These are phyloP conservation scores for Zygosaccharomyces gambellarensis DNA, from an alignment of 805 yeast species.

Conservation along the genomic window DNA sequence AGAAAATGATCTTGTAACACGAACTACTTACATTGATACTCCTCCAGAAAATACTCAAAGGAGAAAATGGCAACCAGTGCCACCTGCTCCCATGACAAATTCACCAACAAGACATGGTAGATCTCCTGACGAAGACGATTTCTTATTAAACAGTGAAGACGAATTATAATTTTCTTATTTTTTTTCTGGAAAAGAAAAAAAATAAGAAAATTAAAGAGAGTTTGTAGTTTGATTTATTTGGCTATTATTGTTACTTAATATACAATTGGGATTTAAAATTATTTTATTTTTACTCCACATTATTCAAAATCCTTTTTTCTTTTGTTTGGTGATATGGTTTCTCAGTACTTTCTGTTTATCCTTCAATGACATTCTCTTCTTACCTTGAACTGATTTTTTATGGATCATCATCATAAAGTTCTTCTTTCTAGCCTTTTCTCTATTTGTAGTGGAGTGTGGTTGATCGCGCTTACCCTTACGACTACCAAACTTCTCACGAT, in stretches of 20 bases:
- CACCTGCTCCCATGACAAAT: slow-evolving; percentile 24
- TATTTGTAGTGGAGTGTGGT: slow-evolving; percentile 86
- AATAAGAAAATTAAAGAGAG: neutral
- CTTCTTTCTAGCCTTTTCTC: slow-evolving; percentile 97
- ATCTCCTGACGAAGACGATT: slow-evolving; percentile 29
- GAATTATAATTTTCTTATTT: slow-evolving; percentile 18
- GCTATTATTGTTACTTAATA: neutral
- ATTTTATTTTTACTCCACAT: neutral
- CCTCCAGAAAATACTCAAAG: slow-evolving; percentile 23
- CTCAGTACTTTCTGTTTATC: slow-evolving; percentile 83
- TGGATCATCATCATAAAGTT: slow-evolving; percentile 98
- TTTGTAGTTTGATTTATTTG: neutral
- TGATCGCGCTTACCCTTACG: slow-evolving; percentile 73
- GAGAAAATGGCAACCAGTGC: slow-evolving; percentile 27
- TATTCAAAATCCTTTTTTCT: slow-evolving; percentile 67
- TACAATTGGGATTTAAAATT: neutral
- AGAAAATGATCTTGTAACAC: slow-evolving; percentile 24
- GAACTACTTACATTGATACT: slow-evolving; percentile 32
- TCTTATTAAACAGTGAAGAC: slow-evolving; percentile 32
- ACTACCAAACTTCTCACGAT: slow-evolving; percentile 84
- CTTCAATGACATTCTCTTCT: slow-evolving; percentile 80
- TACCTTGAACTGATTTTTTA: slow-evolving; percentile 90
- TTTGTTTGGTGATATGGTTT: slow-evolving; percentile 86
- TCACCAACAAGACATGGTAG: slow-evolving; percentile 26
- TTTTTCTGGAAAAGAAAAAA: neutral